Evolutionary conservation across 2,329 filamentous ascomycete species (phyloP), one percentile per base, ranked within the genome.

Genomic region (Pyricularia sp.): DNA sequence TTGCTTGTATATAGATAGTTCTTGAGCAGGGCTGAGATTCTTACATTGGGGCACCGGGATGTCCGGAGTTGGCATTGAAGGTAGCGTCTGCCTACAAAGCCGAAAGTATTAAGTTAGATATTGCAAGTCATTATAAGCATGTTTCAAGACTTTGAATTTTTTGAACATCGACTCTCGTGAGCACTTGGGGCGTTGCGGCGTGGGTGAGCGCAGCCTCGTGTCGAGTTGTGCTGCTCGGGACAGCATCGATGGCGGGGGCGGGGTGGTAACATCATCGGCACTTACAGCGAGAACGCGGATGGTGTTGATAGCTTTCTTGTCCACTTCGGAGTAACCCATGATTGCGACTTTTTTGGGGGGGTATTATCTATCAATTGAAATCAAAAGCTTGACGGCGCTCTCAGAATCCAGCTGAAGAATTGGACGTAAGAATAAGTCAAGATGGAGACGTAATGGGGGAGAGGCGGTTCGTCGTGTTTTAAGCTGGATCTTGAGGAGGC

Each of bases 31-130:
- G 25, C 25, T 26, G n/a, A 14, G 17, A 20, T 68, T 82, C 85
- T 83, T 78, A 87, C 95, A 99, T 99, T 77, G 95, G 95, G 81
- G 95, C 95, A 87, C 95, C 95, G 78, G 95, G 95, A 85, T 99
- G 95, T 80, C 95, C 95, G 73, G 94, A 97, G 88, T 98, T 98
- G 81, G 94, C 93, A 81, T 91, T 86, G 82, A 90, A 90, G 78
- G 94, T 97, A 81, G 94, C 95, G 97, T 99, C 95, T 85, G 93
- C 92, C 95, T 99, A 79, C 71, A 75, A 61, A 61, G n/a, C 23
- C 23, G n/a, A 4, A 25, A 61, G 58, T 25, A 12, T 26, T 3
- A 61, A n/a, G 58, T 61, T 26, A 61, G 58, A 61, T 61, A 26
- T 61, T 3, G 23, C 23, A 12, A 26, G n/a, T 28, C 23, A 10